Percentiles rank a stretch among this genome's conserved stretches.
Evolutionary conservation across 768 basidiomycete genomes (phyloP).

Genomic region (Infundibulicybe gibba): DNA sequence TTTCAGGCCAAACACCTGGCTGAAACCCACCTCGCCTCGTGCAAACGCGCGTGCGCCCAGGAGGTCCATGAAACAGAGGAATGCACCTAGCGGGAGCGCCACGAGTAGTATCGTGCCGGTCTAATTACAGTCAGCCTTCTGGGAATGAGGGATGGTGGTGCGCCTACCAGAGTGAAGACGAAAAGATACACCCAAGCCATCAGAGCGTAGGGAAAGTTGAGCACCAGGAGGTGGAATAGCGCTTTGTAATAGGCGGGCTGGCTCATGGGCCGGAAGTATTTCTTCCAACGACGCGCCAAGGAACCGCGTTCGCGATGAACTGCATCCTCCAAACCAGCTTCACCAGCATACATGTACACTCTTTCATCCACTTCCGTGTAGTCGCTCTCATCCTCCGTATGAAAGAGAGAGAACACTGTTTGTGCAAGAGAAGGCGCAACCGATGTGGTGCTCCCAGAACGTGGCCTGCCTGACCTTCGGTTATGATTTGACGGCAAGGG

Average conservation of each 20-base stretch:
- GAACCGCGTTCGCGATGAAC: neutral
- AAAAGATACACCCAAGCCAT: conserved; percentile 79
- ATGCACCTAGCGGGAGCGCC: conserved; percentile 71
- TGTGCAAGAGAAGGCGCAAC: conserved; percentile 64
- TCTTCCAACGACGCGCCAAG: conserved; percentile 32
- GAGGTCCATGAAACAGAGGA: conserved; percentile 75
- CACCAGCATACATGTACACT: too few relatives aligned
- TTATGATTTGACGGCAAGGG: conserved; percentile 19
- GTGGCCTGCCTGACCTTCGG: conserved; percentile 31
- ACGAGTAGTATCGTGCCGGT: conserved; percentile 78
- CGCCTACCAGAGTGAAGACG: conserved; percentile 67
- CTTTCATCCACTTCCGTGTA: conserved; percentile 26
- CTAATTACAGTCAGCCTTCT: conserved; percentile 27
- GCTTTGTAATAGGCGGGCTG: conserved; percentile 58
- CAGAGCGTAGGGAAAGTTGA: conserved; percentile 80
- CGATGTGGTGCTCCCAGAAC: conserved; percentile 48
- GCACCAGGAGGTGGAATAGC: conserved; percentile 61
- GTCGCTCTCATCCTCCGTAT: conserved; percentile 37
- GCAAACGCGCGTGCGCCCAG: conserved; percentile 71
- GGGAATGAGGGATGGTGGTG: neutral
- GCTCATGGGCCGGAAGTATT: conserved; percentile 64
- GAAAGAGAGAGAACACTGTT: conserved; percentile 68
- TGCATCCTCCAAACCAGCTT: conserved; percentile 8
- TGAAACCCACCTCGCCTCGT: conserved; percentile 55
- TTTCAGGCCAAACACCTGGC: neutral